Evolutionary conservation across 2,329 filamentous ascomycete genomes (phyloP), one percentile per base, ranked within the genome.

Genomic region (Paracorniculantispora psalliotae): DNA sequence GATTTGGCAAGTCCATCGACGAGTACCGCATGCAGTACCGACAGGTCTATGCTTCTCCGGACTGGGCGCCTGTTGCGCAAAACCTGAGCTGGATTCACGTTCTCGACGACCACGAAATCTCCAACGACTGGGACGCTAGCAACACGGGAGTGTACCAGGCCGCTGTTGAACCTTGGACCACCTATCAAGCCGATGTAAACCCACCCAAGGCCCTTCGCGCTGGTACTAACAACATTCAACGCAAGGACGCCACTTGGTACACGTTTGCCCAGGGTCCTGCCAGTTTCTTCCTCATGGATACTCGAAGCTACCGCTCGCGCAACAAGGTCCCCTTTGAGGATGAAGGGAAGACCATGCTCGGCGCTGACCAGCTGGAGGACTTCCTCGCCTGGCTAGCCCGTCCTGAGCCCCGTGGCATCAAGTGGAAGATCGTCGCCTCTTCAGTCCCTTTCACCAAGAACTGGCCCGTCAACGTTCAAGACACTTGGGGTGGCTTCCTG

Each of bases 1-100:
- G 89, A 10, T 89, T 92, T 69, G 92, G 91, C 12, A 85, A 81
- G 43, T 81, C 84, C 0, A 76, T 81, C 1, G 86, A 90, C 57
- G 86, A 92, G 67, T 99, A 97, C 71, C 85, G 92, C 52, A 85
- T 91, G 69, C 92, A 97, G 69, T 99, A 99, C 69, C 87, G 93
- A 21, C 91, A 96, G 66, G 87, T 97, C n/a, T 99, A 99, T 69
- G 89, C 91, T 0, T 96, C 92, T 2, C 93, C 93, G 0, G 93
- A 96, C 64, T 99, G 94, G 94, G 79, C 83, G 1, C 77, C 85
- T 0, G 86, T 90, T 12, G 85, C 85, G 1, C 81, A 88, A 65
- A 87, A 91, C 58, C 78, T 97, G n/a, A 96, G 92, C 66, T 99
- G 94, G 94, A 91, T 97, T 47, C 94, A 99, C 68, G 92, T 96